phyloP scores from a whole-genome alignment of 495 filamentous ascomycete species.

The Pyrenopolyporus hunteri region DNA sequence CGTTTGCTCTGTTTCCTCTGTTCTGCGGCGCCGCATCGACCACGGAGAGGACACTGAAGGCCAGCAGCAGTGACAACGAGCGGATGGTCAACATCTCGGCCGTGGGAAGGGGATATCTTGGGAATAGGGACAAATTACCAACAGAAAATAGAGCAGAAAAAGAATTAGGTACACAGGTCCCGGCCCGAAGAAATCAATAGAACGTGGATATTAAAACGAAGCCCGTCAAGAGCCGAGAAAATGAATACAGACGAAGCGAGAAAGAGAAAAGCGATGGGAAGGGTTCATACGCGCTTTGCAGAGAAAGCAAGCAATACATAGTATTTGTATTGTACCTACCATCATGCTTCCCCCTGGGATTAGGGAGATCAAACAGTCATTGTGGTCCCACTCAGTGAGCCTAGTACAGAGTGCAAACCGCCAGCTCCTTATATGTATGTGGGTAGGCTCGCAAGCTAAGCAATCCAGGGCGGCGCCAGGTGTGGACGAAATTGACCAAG shows the following conservation, averaged over 20 bases:
- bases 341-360: conserved; percentile 22
- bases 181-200: conserved; percentile 10
- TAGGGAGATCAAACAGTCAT: conserved; percentile 31
- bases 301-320: neutral
- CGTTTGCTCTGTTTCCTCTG: conserved; percentile 27
- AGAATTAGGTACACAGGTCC: conserved; percentile 6
- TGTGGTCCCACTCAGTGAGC: neutral
- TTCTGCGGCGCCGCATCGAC: conserved; percentile 42
- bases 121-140: neutral
- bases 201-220: conserved; percentile 18
- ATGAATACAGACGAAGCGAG: conserved; percentile 12
- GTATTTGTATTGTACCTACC: neutral
- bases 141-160: conserved; percentile 4
- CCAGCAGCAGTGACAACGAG: conserved; percentile 29
- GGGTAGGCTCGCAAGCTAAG: conserved; percentile 1
- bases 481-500: neutral
- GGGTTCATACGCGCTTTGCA: neutral
- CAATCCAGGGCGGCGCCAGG: conserved; percentile 19
- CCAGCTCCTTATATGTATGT: neutral
- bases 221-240: conserved; percentile 36
- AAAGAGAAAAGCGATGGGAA: conserved; percentile 9
- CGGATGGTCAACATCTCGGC: conserved; percentile 44
- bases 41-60: conserved; percentile 25
- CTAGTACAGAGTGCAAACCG: no score
- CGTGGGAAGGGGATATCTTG: neutral